Evolutionary conservation across 345 rosid genomes (phyloP), one percentile per base, ranked within the genome.

Genomic region (Hevea brasiliensis): DNA sequence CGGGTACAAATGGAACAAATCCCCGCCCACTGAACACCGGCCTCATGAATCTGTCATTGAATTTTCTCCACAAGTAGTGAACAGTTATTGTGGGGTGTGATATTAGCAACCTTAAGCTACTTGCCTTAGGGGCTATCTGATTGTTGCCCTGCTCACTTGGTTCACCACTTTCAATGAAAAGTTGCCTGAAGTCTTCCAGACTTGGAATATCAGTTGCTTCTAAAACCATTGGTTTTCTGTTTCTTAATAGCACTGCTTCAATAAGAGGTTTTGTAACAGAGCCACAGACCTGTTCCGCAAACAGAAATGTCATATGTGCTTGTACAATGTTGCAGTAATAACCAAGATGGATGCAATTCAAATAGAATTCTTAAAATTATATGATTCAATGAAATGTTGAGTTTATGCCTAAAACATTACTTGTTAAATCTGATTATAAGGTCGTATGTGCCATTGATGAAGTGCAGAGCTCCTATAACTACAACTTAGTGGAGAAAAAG

Each of bases 21-120:
- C 92, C 92, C 10, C 92, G 67, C 29, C 96, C 96, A 20, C 96
- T 89, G n/a, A 90, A 90, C 53, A 87, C 75, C 0, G 90, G 93
- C 67, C 93, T 84, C 91, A 90, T 89, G 81, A 76, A 89, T 57
- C 58, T 87, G 35, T 85, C 90, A 67, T 90, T 93, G 61, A 90
- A 85, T 61, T 87, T 86, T 77, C 93, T 83, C 96, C 96, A 88
- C 3, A 80, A 54, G 85, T 82, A 77, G 67, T 88, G 96, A 56
- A 82, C 89, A 15, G 93, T 83, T 64, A 80, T 72, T 9, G 81
- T 77, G 3, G 96, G 88, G 75, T 86, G 71, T 10, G 70, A 86
- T 24, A 89, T 68, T 21, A 89, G 82, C 75, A 82, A 48, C 76
- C 89, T 81, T 9, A 85, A 81, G 63, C 81, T 85, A 15, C 87